Evolutionary conservation across 1,139 yeast species (phyloP).

Genomic region (Yamadazyma trypodendri): DNA sequence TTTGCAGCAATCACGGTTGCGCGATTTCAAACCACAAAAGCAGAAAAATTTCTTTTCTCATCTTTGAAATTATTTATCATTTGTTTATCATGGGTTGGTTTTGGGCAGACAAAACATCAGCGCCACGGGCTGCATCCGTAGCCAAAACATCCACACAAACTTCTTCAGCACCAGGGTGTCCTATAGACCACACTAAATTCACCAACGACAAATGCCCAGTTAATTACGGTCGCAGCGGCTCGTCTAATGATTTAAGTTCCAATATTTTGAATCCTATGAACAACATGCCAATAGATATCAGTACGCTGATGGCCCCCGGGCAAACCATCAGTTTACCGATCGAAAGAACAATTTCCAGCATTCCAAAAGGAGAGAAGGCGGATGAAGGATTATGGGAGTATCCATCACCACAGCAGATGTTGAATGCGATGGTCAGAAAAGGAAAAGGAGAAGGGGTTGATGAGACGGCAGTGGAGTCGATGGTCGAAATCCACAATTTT

Average conservation of each 20-base stretch:
- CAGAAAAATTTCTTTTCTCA: not conserved
- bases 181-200: constrained; percentile 20
- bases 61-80: not conserved
- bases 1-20: constrained; percentile 1
- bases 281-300: constrained; percentile 79
- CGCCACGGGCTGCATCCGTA: constrained; percentile 3
- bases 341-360: constrained; percentile 77
- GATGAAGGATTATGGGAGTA: constrained; percentile 90
- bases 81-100: constrained; percentile 69
- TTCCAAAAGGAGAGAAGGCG: constrained; percentile 76
- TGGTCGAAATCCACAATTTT: constrained; percentile 97
- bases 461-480: constrained; percentile 92
- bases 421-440: constrained; percentile 93
- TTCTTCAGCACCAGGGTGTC: too few species aligned
- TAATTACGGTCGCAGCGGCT: constrained; percentile 9
- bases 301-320: constrained; percentile 72
- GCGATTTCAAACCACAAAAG: not conserved
- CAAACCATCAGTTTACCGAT: constrained; percentile 78
- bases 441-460: constrained; percentile 86
- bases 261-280: constrained; percentile 68
- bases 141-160: constrained; percentile 17
- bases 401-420: constrained; percentile 99
- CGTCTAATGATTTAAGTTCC: constrained; percentile 22
- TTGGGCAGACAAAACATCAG: constrained; percentile 53
- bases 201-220: constrained; percentile 9